A percentile compares a stretch with the other conserved stretches of the same genome.
Conservation (phyloP, 257 asterid genomes). For the Gentiana macrophylla region DNA sequence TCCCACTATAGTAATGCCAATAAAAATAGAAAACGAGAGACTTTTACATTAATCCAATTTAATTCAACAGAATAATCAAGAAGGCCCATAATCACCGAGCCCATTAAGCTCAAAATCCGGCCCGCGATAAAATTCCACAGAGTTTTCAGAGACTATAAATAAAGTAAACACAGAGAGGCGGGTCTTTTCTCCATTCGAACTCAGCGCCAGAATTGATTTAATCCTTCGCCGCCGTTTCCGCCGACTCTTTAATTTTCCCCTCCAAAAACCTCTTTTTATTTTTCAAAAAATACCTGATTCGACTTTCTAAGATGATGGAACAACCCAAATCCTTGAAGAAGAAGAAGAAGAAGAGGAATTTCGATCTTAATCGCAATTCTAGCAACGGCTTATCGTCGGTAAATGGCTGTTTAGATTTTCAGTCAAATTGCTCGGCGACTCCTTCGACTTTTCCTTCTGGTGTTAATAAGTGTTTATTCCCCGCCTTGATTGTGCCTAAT, state of each 20-base stretch:
- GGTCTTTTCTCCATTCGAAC: slow-evolving; percentile 6
- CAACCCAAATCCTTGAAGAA: too few species aligned
- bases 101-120: neutral
- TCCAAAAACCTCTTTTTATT: neutral
- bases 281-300: too few species aligned
- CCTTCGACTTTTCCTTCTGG: slow-evolving; percentile 5
- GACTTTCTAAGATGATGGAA: too few species aligned
- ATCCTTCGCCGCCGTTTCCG: neutral
- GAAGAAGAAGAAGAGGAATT: too few species aligned
- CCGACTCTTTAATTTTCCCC: neutral
- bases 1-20: too few species aligned
- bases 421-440: neutral
- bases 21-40: too few species aligned
- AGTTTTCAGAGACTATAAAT: too few species aligned
- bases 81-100: neutral
- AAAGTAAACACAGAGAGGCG: neutral
- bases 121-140: neutral
- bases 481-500: too few species aligned
- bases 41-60: too few species aligned
- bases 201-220: neutral
- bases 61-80: neutral
- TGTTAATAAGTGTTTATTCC: too few species aligned
- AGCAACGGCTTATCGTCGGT: too few species aligned
- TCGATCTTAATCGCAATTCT: too few species aligned
- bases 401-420: neutral